These are phyloP conservation scores for Quercus parvula DNA, from an alignment of 306 rosid species.

Conservation along the genomic window DNA sequence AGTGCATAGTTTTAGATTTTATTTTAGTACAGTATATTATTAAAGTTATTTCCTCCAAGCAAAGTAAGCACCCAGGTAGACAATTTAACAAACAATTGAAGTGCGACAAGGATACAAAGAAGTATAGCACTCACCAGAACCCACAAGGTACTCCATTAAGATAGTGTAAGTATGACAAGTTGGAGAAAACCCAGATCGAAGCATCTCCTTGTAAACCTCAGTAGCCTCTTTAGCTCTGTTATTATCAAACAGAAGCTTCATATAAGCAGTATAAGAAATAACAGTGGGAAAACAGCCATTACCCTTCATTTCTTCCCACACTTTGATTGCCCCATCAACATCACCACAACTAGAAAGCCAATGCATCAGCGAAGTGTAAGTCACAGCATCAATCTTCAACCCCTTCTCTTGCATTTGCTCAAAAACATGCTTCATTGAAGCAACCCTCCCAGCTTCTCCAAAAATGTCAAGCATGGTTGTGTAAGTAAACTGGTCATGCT, in stretches of 20 bases:
- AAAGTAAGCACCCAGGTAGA: constrained; percentile 1
- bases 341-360: constrained; percentile 68
- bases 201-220: constrained; percentile 67
- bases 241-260: constrained; percentile 55
- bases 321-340: constrained; percentile 53
- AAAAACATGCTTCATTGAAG: constrained; percentile 74
- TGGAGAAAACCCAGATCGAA: constrained; percentile 48
- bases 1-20: too few species aligned
- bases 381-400: constrained; percentile 57
- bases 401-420: constrained; percentile 67
- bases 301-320: constrained; percentile 75
- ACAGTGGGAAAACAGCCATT: constrained; percentile 56
- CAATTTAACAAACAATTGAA: constrained; percentile 39
- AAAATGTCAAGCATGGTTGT: constrained; percentile 84
- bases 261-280: constrained; percentile 76
- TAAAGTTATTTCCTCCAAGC: too few species aligned
- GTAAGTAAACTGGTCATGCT: constrained; percentile 80
- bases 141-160: constrained; percentile 68
- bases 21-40: too few species aligned
- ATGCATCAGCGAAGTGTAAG: constrained; percentile 83
- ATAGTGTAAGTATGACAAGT: constrained; percentile 74
- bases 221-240: constrained; percentile 54
- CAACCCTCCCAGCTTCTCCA: constrained; percentile 86
- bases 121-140: constrained; percentile 47
- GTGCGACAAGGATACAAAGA: not conserved